Percentiles rank a stretch among this genome's conserved stretches.
phyloP scores from a whole-genome alignment of 192 early-diverging fungal genomes.

The Rhizophagus clarus region DNA sequence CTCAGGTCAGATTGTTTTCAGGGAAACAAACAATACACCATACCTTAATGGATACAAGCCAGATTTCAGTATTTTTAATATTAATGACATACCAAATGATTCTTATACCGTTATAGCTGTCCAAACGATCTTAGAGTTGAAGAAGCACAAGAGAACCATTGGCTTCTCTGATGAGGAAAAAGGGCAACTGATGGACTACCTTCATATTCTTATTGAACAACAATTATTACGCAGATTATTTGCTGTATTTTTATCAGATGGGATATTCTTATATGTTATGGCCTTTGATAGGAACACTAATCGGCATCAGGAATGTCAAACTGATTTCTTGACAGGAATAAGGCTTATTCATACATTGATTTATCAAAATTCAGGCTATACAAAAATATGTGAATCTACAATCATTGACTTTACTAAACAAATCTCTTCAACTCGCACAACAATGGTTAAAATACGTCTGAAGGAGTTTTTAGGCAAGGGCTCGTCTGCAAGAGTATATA shows the following conservation, averaged over 20 bases:
- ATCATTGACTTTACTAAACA: too few relatives aligned
- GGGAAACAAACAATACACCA: not conserved
- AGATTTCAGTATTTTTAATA: not conserved
- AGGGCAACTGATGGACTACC: not conserved
- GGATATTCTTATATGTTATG: not conserved
- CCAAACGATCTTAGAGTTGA: conserved; percentile 6
- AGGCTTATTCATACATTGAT: not conserved
- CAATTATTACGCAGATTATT: not conserved
- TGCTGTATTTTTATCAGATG: not conserved
- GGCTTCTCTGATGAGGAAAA: not conserved
- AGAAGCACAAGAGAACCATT: not conserved
- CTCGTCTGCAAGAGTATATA: conserved; percentile 8
- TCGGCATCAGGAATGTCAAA: not conserved
- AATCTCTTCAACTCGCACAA: too few relatives aligned
- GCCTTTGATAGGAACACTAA: conserved; percentile 2
- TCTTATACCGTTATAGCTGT: not conserved
- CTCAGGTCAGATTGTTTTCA: too few relatives aligned
- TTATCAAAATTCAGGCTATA: not conserved
- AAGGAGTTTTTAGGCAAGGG: not conserved
- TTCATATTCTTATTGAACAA: not conserved
- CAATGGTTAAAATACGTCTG: not conserved
- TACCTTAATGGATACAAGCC: conserved; percentile 1
- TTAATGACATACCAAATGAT: not conserved
- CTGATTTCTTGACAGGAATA: not conserved
- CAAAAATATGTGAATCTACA: too few relatives aligned